Evolutionary conservation across 1,284 basidiomycete species (phyloP).

Genomic region (Tilletia walkeri): DNA sequence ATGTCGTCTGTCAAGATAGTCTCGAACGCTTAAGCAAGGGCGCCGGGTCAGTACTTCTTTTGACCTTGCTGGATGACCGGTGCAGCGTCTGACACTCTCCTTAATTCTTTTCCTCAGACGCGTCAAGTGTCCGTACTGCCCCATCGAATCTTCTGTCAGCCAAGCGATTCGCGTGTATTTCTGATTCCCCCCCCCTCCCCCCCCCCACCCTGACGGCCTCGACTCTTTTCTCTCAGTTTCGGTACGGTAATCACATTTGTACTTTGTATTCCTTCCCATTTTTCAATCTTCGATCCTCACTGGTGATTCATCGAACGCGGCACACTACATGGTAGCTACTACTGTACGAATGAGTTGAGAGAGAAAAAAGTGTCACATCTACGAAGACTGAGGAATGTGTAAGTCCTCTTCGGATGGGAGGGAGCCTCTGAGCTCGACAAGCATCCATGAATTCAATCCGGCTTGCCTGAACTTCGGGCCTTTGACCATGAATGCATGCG

Average conservation of each 20-base stretch:
- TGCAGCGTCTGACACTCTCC: not conserved
- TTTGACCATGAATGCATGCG: too few species aligned
- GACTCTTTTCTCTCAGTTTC: too few species aligned
- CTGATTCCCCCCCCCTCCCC: slow-evolving; percentile 19
- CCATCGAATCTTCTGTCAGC: slow-evolving; percentile 39
- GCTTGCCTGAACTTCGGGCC: too few species aligned
- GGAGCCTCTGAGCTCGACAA: too few species aligned
- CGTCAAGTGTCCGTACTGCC: slow-evolving; percentile 54
- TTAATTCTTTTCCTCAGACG: slow-evolving; percentile 18
- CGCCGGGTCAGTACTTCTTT: slow-evolving; percentile 69
- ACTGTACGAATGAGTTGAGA: too few species aligned
- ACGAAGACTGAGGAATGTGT: too few species aligned
- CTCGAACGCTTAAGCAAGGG: slow-evolving; percentile 63
- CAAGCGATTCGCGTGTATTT: slow-evolving; percentile 49
- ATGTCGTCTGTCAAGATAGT: slow-evolving; percentile 57
- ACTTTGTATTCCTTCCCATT: not conserved
- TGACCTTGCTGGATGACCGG: not conserved
- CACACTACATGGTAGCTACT: too few species aligned
- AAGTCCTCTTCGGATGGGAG: too few species aligned
- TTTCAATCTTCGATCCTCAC: not conserved
- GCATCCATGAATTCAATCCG: too few species aligned
- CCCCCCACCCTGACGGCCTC: too few species aligned
- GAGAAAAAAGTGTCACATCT: too few species aligned
- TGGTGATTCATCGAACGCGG: not conserved
- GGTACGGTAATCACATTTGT: not conserved